Conservation (phyloP, 2,329 filamentous ascomycete genomes). For the Coleophoma cylindrospora region DNA sequence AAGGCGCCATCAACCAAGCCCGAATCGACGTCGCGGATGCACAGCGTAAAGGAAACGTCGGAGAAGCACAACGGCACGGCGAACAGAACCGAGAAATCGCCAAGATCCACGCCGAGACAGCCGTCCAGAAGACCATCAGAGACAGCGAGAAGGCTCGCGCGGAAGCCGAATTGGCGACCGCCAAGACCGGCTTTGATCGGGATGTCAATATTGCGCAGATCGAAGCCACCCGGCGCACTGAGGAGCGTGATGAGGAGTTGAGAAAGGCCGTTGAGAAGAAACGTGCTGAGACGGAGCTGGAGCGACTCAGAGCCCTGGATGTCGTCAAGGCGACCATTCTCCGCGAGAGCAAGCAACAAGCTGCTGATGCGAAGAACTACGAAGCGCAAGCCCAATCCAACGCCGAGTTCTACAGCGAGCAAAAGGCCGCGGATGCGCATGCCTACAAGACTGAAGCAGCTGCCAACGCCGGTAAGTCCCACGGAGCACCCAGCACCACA, state of each 20-base stretch:
- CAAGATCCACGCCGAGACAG: conserved; percentile 81
- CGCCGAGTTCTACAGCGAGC: conserved; percentile 35
- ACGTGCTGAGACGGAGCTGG: conserved; percentile 74
- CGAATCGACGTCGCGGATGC: conserved; percentile 61
- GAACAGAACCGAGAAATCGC: conserved; percentile 81
- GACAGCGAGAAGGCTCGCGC: conserved; percentile 75
- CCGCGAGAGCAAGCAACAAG: conserved; percentile 64
- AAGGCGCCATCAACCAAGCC: conserved; percentile 79
- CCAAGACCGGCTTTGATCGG: conserved; percentile 66
- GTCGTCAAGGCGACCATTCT: conserved; percentile 72
- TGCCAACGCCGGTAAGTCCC: conserved; percentile 16
- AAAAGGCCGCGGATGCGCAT: conserved; percentile 47
- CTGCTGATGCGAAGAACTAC: conserved; percentile 61
- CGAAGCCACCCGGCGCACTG: conserved; percentile 65
- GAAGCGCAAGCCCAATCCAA: conserved; percentile 55
- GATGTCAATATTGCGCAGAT: conserved; percentile 75
- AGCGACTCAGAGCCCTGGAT: conserved; percentile 70
- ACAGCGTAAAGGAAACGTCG: conserved; percentile 63
- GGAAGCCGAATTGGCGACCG: conserved; percentile 69
- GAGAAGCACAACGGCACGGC: conserved; percentile 73
- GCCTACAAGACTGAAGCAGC: conserved; percentile 41
- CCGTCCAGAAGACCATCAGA: conserved; percentile 75
- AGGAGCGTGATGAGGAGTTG: conserved; percentile 74
- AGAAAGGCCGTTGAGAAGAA: conserved; percentile 73
- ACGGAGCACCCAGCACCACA: neutral